Conservation (phyloP, 169 alveolate species). For the Toxoplasma gondii region DNA sequence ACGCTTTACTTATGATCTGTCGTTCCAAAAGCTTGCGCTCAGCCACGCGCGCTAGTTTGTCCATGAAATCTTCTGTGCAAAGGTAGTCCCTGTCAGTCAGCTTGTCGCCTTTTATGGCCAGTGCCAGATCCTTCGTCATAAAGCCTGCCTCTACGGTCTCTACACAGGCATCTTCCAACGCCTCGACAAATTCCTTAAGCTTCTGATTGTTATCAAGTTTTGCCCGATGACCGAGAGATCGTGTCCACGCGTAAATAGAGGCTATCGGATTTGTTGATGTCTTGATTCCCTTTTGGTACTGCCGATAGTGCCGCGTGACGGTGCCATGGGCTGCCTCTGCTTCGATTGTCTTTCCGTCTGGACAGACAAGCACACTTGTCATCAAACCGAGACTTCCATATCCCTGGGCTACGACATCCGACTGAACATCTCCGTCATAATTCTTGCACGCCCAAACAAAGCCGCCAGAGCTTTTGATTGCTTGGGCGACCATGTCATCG, state of each 20-base stretch:
- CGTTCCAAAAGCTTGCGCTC: constrained; percentile 41
- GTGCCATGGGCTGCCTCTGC: constrained; percentile 98
- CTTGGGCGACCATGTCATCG: constrained; percentile 97
- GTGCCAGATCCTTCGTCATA: constrained; percentile 94
- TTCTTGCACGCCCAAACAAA: constrained; percentile 98
- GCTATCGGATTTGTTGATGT: constrained; percentile 97
- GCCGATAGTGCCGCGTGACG: constrained; percentile 94
- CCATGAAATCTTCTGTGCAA: constrained; percentile 71
- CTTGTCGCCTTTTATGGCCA: constrained; percentile 77
- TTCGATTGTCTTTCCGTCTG: constrained; percentile 91
- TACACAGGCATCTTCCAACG: constrained; percentile 88
- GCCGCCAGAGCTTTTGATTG: constrained; percentile 94
- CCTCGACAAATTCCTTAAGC: constrained; percentile 83
- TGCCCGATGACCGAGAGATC: constrained; percentile 90
- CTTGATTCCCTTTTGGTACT: constrained; percentile 83
- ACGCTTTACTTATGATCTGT: not conserved
- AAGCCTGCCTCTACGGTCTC: constrained; percentile 91
- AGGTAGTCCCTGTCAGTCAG: constrained; percentile 73
- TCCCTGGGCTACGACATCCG: constrained; percentile 95
- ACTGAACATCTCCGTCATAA: constrained; percentile 97
- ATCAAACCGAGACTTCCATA: constrained; percentile 95
- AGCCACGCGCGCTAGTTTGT: constrained; percentile 38
- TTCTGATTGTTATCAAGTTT: constrained; percentile 87
- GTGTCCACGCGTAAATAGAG: constrained; percentile 95
- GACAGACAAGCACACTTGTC: constrained; percentile 94